Base-by-base conservation (phyloP, 495 filamentous ascomycete species). In the Parathielavia appendiculata region DNA sequence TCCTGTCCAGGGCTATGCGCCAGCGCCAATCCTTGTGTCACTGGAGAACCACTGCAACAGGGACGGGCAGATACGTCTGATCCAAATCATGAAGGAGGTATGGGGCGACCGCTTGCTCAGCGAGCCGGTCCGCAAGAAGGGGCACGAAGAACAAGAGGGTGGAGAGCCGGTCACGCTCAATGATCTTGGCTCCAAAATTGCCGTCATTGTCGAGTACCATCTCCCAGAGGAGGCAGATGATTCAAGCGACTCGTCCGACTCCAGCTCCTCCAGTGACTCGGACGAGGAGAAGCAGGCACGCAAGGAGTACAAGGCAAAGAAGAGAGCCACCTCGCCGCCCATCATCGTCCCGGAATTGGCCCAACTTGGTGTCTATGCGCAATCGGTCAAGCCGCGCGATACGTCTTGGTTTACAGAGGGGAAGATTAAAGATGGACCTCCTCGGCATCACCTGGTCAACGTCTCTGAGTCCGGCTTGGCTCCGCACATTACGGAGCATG, bases 181-280 rank as follows among this genome's bases (percentile, higher is more conserved):
- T 0, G 75, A 80, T 14, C 67, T 83, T 3, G 78, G 76, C 9
- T 71, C 71, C 22, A 82, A 81, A 59, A 75, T 83, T 51, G 75
- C 76, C 22, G 67, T 83, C 23, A 80, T 82, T 10, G 80, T 83
- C 56, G 80, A 83, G 56, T 80, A 79, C 54, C 77, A 78, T 59
- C 62, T 81, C 16, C 73, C 79, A 10, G 70, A 75, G n/a, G 77
- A 77, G 48, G 65, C 56, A n/a, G 62, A 66, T 4, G 57, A 62
- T 11, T 64, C 55, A 10, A 66, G 66, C 20, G 66, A 55, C 20
- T 68, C 64, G 2, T 60, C 60, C n/a, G 61, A 62, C n/a, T 58
- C 53, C 38, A 49, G 53, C 51, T 64, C 63, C 5, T 73, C 73
- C 46, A 75, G 79, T 12, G 75, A 48, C 39, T 58, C 56, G 0